These are phyloP conservation scores for Sporisorium scitamineum DNA, from an alignment of 1,284 basidiomycete genomes.

Conservation along the genomic window DNA sequence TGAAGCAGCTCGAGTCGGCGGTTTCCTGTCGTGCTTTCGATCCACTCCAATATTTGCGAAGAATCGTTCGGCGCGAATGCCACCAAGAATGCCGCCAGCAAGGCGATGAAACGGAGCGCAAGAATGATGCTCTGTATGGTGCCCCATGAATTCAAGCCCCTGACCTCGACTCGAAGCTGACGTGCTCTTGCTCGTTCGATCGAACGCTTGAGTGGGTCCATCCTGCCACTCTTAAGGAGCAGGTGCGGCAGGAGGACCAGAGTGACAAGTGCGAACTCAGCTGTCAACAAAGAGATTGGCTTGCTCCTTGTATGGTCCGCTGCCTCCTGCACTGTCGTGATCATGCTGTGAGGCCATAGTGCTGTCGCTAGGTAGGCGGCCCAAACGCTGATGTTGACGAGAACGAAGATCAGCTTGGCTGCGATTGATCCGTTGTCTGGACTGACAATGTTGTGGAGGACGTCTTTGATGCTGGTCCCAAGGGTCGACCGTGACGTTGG, in stretches of 20 bases:
- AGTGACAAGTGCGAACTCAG: background rate
- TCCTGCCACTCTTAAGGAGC: background rate
- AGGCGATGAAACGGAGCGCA: background rate
- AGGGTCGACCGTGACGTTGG: too few species aligned
- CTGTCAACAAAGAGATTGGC: slow-evolving; percentile 6
- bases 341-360: background rate
- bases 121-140: slow-evolving; percentile 13
- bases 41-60: background rate
- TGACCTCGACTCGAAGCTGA: slow-evolving; percentile 17
- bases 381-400: slow-evolving; percentile 18
- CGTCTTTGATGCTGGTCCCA: background rate
- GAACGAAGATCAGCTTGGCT: slow-evolving; percentile 5
- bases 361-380: background rate
- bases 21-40: background rate
- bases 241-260: slow-evolving; percentile 9
- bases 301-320: background rate
- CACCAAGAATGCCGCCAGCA: background rate
- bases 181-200: slow-evolving; percentile 19
- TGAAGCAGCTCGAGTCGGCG: slow-evolving; percentile 3
- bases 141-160: slow-evolving; percentile 14
- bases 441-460: background rate
- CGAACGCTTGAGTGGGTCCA: slow-evolving; percentile 26
- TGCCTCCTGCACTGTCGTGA: background rate
- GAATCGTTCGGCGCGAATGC: background rate
- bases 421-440: slow-evolving; percentile 7